Evolutionary conservation across 306 rosid species (phyloP).

Genomic region (Vicia faba): DNA sequence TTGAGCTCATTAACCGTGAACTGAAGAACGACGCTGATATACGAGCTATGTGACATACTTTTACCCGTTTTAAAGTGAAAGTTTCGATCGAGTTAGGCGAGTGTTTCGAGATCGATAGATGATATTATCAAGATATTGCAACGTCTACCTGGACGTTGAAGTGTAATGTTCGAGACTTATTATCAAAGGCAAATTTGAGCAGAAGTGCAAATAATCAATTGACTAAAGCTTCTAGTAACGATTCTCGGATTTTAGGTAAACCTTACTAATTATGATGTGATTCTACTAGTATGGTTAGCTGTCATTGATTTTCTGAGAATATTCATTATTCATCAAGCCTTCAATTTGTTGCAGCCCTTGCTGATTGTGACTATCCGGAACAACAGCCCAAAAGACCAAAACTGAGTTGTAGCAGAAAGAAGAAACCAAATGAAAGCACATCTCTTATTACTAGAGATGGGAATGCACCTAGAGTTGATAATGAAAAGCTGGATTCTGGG

Average conservation of each 20-base stretch:
- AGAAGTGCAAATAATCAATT: slow-evolving; percentile 38
- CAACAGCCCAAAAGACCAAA: slow-evolving; percentile 45
- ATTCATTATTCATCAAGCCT: slow-evolving; percentile 17
- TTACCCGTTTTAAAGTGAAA: too few species aligned
- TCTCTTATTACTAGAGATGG: slow-evolving; percentile 41
- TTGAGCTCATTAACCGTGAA: too few species aligned
- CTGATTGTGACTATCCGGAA: slow-evolving; percentile 34
- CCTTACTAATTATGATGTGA: slow-evolving; percentile 18
- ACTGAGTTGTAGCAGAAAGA: slow-evolving; percentile 38
- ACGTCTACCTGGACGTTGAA: too few species aligned
- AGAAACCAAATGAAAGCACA: slow-evolving; percentile 38
- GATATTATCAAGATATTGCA: too few species aligned
- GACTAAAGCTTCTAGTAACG: slow-evolving; percentile 39
- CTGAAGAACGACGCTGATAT: too few species aligned
- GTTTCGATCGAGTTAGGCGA: too few species aligned
- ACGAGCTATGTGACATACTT: too few species aligned
- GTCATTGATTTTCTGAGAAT: slow-evolving; percentile 16
- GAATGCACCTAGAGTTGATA: slow-evolving; percentile 23
- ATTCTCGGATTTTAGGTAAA: slow-evolving; percentile 56
- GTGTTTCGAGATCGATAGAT: too few species aligned
- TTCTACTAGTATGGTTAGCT: slow-evolving; percentile 21
- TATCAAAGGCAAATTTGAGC: slow-evolving; percentile 32
- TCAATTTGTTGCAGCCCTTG: slow-evolving; percentile 52
- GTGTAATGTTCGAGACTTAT: slow-evolving; percentile 54
- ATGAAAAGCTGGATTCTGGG: slow-evolving; percentile 33